phyloP scores from a whole-genome alignment of 2,329 filamentous ascomycete species.

The Xylaria sp. region DNA sequence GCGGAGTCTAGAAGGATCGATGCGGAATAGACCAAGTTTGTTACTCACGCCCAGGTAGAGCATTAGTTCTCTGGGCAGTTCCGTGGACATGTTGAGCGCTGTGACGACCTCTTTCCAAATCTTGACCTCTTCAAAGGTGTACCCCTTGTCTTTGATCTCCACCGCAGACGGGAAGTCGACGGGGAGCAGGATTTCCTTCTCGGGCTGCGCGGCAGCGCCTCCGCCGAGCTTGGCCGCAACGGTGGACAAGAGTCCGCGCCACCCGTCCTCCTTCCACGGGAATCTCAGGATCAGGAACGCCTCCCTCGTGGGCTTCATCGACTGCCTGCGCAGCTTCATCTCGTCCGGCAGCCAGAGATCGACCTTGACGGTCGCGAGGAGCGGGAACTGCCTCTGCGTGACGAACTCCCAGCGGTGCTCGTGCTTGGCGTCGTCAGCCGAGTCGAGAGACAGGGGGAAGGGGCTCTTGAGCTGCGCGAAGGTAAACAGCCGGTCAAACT shows the following conservation, averaged over 20 bases:
- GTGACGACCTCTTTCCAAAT: slow-evolving; percentile 71
- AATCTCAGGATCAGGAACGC: slow-evolving; percentile 76
- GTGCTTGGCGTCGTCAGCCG: slow-evolving; percentile 51
- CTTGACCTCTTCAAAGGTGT: slow-evolving; percentile 68
- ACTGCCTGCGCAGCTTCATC: slow-evolving; percentile 62
- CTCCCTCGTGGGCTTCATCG: slow-evolving; percentile 61
- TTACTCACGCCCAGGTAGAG: slow-evolving; percentile 75
- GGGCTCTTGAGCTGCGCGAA: slow-evolving; percentile 75
- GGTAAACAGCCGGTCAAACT: slow-evolving; percentile 84
- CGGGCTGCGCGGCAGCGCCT: slow-evolving; percentile 62
- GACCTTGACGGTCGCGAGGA: slow-evolving; percentile 75
- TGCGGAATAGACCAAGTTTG: slow-evolving; percentile 74
- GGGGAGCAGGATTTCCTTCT: slow-evolving; percentile 74
- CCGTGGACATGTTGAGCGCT: slow-evolving; percentile 67
- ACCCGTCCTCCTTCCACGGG: slow-evolving; percentile 65
- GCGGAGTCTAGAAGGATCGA: slow-evolving; percentile 67
- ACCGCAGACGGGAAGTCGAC: slow-evolving; percentile 68
- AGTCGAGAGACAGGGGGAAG: slow-evolving; percentile 56
- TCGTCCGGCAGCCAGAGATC: slow-evolving; percentile 77
- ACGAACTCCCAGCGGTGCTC: slow-evolving; percentile 74
- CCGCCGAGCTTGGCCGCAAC: slow-evolving; percentile 63
- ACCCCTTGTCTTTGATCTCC: slow-evolving; percentile 69
- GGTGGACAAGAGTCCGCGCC: slow-evolving; percentile 59
- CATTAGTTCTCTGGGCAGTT: slow-evolving; percentile 71
- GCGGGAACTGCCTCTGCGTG: slow-evolving; percentile 75